Conservation (phyloP, 2,329 filamentous ascomycete genomes). For the Rhytidhysteron rufulum region DNA sequence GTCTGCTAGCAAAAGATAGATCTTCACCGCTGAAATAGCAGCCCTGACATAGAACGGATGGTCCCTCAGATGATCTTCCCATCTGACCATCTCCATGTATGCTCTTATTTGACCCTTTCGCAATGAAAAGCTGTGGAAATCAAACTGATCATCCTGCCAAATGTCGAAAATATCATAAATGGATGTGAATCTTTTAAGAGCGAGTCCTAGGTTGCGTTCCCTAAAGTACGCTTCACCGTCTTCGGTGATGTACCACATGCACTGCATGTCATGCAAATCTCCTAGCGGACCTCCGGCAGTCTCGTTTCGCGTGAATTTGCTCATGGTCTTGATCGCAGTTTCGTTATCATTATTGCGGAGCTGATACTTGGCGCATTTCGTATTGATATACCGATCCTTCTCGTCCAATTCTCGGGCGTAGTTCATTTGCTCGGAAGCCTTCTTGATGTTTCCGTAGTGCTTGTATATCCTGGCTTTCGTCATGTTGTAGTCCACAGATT, state of each 20-base stretch:
- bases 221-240: constrained; percentile 87
- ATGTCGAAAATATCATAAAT: constrained; percentile 92
- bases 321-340: constrained; percentile 80
- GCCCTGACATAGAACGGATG: constrained; percentile 90
- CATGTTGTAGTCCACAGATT: constrained; percentile 88
- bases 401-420: constrained; percentile 78
- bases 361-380: constrained; percentile 95
- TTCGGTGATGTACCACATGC: constrained; percentile 93
- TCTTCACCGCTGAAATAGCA: constrained; percentile 73
- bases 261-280: constrained; percentile 97
- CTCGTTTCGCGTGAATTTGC: constrained; percentile 90
- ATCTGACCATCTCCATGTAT: constrained; percentile 93
- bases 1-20: constrained; percentile 78
- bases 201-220: constrained; percentile 76
- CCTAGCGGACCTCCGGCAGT: constrained; percentile 81
- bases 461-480: constrained; percentile 94
- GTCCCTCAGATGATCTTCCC: constrained; percentile 87
- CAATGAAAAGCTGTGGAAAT: constrained; percentile 97
- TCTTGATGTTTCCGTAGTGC: constrained; percentile 73
- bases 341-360: constrained; percentile 89
- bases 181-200: constrained; percentile 86
- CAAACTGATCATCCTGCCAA: constrained; percentile 98
- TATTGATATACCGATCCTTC: constrained; percentile 96
- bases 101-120: constrained; percentile 92
- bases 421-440: constrained; percentile 86